These are phyloP conservation scores for Mrakia blollopis DNA, from an alignment of 768 basidiomycete species.

Conservation along the genomic window DNA sequence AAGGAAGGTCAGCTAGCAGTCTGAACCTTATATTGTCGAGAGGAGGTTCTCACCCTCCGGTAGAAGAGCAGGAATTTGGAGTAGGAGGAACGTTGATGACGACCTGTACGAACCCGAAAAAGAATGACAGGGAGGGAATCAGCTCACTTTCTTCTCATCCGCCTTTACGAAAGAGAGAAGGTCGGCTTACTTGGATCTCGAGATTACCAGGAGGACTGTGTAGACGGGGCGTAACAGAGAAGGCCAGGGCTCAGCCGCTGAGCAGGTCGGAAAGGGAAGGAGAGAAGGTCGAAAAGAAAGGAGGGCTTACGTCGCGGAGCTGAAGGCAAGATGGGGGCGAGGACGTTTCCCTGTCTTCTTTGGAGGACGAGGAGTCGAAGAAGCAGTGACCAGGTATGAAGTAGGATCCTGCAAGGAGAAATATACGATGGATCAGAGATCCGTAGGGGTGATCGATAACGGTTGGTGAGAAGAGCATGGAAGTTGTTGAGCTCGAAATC, in stretches of 20 bases:
- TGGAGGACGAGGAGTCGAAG: neutral
- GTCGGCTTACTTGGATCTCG: no score
- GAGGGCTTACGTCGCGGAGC: neutral
- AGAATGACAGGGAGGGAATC: no score
- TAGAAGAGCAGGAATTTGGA: neutral
- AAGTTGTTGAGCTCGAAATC: neutral
- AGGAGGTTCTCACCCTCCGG: neutral
- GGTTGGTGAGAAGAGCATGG: neutral
- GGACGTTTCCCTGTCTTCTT: neutral
- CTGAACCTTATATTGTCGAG: neutral
- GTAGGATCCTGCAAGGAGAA: neutral
- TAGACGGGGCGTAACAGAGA: neutral
- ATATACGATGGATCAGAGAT: no score
- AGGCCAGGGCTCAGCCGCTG: neutral
- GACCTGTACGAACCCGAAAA: neutral
- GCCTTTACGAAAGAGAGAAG: no score
- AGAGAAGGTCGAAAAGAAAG: neutral
- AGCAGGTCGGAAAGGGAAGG: neutral
- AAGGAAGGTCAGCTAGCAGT: neutral
- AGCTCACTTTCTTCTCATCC: no score
- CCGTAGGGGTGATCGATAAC: no score
- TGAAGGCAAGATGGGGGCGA: neutral
- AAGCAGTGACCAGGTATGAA: neutral
- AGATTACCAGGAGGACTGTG: no score
- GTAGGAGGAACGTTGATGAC: neutral